Percentiles rank a stretch among this genome's conserved stretches.
phyloP scores from a whole-genome alignment of 169 alveolate species.

The Plasmodium falciparum region DNA sequence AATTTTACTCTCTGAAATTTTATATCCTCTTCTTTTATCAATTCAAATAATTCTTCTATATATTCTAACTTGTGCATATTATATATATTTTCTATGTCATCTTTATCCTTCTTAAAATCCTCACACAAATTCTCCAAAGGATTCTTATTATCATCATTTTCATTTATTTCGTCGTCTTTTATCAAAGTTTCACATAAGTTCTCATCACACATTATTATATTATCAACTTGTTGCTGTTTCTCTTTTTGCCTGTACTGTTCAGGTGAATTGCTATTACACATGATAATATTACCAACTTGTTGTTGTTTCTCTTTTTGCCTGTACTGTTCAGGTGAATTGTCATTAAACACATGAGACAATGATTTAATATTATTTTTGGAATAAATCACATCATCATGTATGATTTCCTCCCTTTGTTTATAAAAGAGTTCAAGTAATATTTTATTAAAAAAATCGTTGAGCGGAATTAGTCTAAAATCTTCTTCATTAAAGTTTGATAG shows the following conservation, averaged over 20 bases:
- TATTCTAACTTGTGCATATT: conserved; percentile 6
- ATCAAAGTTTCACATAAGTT: background rate
- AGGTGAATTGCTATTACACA: background rate
- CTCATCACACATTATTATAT: background rate
- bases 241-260: background rate
- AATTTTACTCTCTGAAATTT: conserved; percentile 8
- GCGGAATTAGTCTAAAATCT: conserved; percentile 37
- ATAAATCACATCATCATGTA: background rate
- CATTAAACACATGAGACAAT: background rate
- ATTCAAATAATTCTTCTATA: conserved; percentile 17
- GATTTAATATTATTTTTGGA: background rate
- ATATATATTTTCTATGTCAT: background rate
- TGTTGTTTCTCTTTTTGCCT: too few species aligned
- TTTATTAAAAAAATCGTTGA: conserved; percentile 43
- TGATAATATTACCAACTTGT: too few species aligned
- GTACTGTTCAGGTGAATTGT: background rate
- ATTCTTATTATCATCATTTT: background rate
- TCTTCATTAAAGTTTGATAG: background rate
- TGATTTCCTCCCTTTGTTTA: background rate
- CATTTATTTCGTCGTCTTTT: conserved; percentile 3
- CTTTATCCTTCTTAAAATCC: background rate
- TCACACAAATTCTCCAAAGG: background rate
- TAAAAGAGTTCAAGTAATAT: conserved; percentile 15
- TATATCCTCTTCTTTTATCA: conserved; percentile 39
- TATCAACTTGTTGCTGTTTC: too few species aligned